These are phyloP conservation scores for Linum trigynum DNA, from an alignment of 345 rosid species.

Conservation along the genomic window DNA sequence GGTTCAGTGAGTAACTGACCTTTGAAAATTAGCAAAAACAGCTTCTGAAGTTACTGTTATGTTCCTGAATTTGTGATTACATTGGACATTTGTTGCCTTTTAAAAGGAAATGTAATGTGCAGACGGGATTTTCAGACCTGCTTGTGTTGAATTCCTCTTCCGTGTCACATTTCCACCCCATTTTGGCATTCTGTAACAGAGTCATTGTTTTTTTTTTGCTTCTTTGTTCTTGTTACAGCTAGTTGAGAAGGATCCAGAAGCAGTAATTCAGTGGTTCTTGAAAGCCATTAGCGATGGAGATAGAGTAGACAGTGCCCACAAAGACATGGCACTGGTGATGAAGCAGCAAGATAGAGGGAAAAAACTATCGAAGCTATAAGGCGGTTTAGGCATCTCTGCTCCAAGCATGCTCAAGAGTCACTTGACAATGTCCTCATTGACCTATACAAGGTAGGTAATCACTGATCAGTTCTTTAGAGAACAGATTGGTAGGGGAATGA, in stretches of 20 bases:
- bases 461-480: neutral
- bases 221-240: neutral
- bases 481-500: too few species aligned
- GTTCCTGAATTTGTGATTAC: too few species aligned
- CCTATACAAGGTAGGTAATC: neutral
- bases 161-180: too few species aligned
- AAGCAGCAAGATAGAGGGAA: neutral
- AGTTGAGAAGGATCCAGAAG: neutral
- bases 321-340: neutral
- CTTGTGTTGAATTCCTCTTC: too few species aligned
- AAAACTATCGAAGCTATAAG: neutral
- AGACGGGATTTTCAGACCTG: too few species aligned
- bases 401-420: constrained; percentile 1
- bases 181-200: neutral
- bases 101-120: too few species aligned
- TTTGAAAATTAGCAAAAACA: too few species aligned
- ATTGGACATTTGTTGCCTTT: too few species aligned
- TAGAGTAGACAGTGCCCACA: neutral
- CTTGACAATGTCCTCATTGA: neutral
- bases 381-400: neutral
- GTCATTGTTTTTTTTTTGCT: neutral
- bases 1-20: too few species aligned
- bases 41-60: too few species aligned
- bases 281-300: neutral
- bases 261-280: neutral